Evolutionary conservation across 169 alveolate species (phyloP), one percentile per base, ranked within the genome.

Genomic region (Plasmodium relictum): DNA sequence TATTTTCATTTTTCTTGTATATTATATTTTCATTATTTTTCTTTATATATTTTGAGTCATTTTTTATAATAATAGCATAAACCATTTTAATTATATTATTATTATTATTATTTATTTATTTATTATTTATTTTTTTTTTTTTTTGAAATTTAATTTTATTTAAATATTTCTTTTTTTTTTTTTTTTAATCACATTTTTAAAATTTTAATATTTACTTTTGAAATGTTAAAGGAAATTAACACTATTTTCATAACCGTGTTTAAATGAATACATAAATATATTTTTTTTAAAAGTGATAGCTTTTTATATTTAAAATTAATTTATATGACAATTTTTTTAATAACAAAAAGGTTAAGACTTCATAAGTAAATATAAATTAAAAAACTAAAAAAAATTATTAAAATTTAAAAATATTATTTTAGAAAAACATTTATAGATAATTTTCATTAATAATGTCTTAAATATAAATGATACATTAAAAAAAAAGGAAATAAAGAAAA

Each of bases 1-100:
- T 52, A 44, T 24, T 20, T 20, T 68, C 39, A 3, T 31, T 31
- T 31, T 31, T 31, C 39, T 31, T 31, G 7, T 20, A 9, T 39
- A 24, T 39, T 16, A 18, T 10, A 41, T 68, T 14, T 41, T 39
- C 74, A 68, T 9, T 20, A 44, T 37, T 39, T 42, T 45, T 52
- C 39, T 31, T 31, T 31, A 3, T 31, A 31, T 31, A 31, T 31
- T 31, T 31, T 31, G 39, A 2, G 3, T 1, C 88, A 37, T 42
- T 12, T 65, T 65, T 78, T 31, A 78, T 45, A 48, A 78, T 65
- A 26, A 78, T 52, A 31, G 89, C 89, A 69, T 78, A 78, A 41
- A 78, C 89, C 89, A 78, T 78, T 78, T 78, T 78, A 73, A 65
- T 26, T 39, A 16, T 26, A 41, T 20, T 44, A 37, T 41, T 39